phyloP scores from a whole-genome alignment of 495 filamentous ascomycete genomes.

The Talaromyces stipitatus region DNA sequence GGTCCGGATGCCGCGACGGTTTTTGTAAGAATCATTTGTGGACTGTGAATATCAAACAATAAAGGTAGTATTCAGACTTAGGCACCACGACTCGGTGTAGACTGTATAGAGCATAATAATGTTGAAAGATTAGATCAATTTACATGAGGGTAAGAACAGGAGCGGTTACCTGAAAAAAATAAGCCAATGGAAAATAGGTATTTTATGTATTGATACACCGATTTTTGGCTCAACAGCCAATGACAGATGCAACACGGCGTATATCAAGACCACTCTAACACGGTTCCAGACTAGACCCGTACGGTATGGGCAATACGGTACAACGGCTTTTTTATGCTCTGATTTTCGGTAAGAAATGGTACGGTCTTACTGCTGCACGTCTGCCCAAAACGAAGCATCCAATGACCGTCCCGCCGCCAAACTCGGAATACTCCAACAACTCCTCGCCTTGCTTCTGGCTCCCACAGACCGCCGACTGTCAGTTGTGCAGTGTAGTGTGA shows the following conservation, averaged over 20 bases:
- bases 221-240: not conserved
- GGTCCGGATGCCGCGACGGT: not conserved
- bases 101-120: not conserved
- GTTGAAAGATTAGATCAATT: not conserved
- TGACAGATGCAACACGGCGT: not conserved
- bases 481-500: not conserved
- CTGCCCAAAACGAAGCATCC: slow-evolving; percentile 45
- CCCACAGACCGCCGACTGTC: slow-evolving; percentile 6
- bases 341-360: not conserved
- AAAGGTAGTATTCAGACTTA: not conserved
- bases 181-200: not conserved
- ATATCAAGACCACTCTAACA: not conserved
- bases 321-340: not conserved
- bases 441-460: slow-evolving; percentile 4
- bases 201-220: not conserved
- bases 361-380: slow-evolving; percentile 30
- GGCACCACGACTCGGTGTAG: not conserved
- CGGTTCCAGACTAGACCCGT: not conserved
- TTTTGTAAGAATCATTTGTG: not conserved
- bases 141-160: too few species aligned
- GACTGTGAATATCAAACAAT: too few species aligned
- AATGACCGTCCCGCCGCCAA: slow-evolving; percentile 25
- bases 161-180: too few species aligned
- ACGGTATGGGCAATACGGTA: not conserved
- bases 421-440: slow-evolving; percentile 20